Evolutionary conservation across 768 basidiomycete species (phyloP).

Genomic region (Collybia sordida): DNA sequence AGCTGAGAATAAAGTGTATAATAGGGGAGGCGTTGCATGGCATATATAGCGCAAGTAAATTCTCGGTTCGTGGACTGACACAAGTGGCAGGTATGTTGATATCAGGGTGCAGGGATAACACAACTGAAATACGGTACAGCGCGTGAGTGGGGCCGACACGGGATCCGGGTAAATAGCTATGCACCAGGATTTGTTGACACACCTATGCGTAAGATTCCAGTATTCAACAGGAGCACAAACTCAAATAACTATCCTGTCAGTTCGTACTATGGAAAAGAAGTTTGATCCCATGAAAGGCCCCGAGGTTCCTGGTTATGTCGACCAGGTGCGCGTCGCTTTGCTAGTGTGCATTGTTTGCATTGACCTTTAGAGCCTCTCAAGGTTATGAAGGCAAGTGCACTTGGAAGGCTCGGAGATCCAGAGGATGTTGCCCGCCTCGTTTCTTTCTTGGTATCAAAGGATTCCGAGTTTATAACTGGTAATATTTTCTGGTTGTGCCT

Average conservation of each 20-base stretch:
- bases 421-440: slow-evolving; percentile 37
- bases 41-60: slow-evolving; percentile 36
- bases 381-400: too few relatives aligned
- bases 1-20: neutral
- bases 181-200: slow-evolving; percentile 25
- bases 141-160: slow-evolving; percentile 31
- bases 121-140: slow-evolving; percentile 19
- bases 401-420: slow-evolving; percentile 5
- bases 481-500: too few relatives aligned
- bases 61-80: slow-evolving; percentile 38
- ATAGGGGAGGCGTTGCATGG: slow-evolving; percentile 11
- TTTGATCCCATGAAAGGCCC: too few relatives aligned
- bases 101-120: neutral
- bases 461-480: slow-evolving; percentile 35
- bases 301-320: too few relatives aligned
- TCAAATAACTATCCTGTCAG: too few relatives aligned
- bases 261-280: too few relatives aligned
- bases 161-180: slow-evolving; percentile 44
- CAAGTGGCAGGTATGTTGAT: slow-evolving; percentile 32
- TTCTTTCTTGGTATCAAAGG: slow-evolving; percentile 30
- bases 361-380: too few relatives aligned
- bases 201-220: too few relatives aligned
- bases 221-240: too few relatives aligned
- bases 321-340: too few relatives aligned
- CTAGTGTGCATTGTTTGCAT: too few relatives aligned